Evolutionary conservation across 2,329 filamentous ascomycete species (phyloP).

Genomic region (Fusarium austroafricanum): DNA sequence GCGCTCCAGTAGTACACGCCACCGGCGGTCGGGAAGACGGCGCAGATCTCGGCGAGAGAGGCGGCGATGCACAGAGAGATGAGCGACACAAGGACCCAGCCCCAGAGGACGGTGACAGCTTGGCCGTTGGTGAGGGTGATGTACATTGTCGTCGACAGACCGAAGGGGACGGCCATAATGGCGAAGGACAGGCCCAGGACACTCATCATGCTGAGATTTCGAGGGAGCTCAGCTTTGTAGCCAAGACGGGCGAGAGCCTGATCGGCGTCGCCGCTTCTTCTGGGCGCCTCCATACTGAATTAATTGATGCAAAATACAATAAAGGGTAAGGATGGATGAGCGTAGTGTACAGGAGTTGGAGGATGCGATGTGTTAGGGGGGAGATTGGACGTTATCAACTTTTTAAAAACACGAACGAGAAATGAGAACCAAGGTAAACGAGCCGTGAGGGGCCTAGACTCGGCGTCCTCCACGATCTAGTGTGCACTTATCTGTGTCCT

Average conservation of each 20-base stretch:
- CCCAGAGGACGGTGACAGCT: slow-evolving; percentile 79
- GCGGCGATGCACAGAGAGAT: slow-evolving; percentile 79
- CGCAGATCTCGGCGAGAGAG: slow-evolving; percentile 78
- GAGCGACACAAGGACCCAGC: slow-evolving; percentile 69
- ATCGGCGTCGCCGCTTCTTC: slow-evolving; percentile 50
- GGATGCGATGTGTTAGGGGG: neutral
- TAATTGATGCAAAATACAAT: neutral
- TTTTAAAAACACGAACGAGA: slow-evolving; percentile 15
- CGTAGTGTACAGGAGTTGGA: neutral
- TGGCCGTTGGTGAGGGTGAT: slow-evolving; percentile 76
- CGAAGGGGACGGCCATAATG: slow-evolving; percentile 64
- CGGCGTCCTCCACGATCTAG: slow-evolving; percentile 35
- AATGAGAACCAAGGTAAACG: slow-evolving; percentile 12
- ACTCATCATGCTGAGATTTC: slow-evolving; percentile 62
- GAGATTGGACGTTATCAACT: slow-evolving; percentile 23
- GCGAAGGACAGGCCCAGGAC: slow-evolving; percentile 63
- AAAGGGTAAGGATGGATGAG: neutral
- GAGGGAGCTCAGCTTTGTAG: slow-evolving; percentile 62
- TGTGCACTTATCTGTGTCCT: slow-evolving; percentile 30
- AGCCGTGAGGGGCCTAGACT: slow-evolving; percentile 16
- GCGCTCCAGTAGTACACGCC: slow-evolving; percentile 82
- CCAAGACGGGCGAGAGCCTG: slow-evolving; percentile 60
- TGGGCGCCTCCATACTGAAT: slow-evolving; percentile 23
- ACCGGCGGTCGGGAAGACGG: slow-evolving; percentile 70
- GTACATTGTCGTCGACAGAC: slow-evolving; percentile 61